phyloP scores from a whole-genome alignment of 345 rosid species.

The Populus ilicifolia region DNA sequence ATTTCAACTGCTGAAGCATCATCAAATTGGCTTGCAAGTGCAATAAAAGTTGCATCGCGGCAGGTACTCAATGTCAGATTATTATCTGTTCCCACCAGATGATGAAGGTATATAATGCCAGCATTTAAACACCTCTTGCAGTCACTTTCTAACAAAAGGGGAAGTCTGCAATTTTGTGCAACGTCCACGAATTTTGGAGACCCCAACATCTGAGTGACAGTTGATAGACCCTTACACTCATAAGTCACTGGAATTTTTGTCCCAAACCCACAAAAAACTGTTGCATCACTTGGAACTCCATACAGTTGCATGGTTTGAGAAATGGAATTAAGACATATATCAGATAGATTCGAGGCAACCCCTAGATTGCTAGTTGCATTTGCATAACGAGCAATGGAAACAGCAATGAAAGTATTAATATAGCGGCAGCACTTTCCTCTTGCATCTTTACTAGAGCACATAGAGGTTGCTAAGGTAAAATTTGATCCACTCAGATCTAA shows the following conservation, averaged over 20 bases:
- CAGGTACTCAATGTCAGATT: conserved; percentile 76
- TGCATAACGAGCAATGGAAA: conserved; percentile 69
- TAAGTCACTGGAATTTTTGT: conserved; percentile 75
- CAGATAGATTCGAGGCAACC: conserved; percentile 46
- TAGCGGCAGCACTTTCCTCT: conserved; percentile 91
- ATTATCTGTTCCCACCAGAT: conserved; percentile 48
- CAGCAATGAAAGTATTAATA: conserved; percentile 77
- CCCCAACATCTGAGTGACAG: conserved; percentile 70
- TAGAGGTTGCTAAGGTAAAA: conserved; percentile 66
- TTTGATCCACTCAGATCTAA: conserved; percentile 68
- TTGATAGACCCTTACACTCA: conserved; percentile 65
- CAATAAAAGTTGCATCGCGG: conserved; percentile 80
- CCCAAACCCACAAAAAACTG: conserved; percentile 74
- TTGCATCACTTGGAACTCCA: conserved; percentile 76
- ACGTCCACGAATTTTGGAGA: conserved; percentile 65
- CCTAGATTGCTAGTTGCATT: conserved; percentile 68
- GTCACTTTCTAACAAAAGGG: conserved; percentile 45
- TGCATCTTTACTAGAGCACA: conserved; percentile 53
- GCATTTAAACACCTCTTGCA: conserved; percentile 81
- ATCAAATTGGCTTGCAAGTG: conserved; percentile 72
- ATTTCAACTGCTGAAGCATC: conserved; percentile 50
- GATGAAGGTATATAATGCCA: conserved; percentile 65
- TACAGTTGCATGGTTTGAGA: conserved; percentile 64
- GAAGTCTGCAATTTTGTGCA: conserved; percentile 53
- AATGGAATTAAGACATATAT: conserved; percentile 56